Evolutionary conservation across 371 early-diverging fungal species (phyloP), one percentile per base, ranked within the genome.

Genomic region (Rhizopus delemar): DNA sequence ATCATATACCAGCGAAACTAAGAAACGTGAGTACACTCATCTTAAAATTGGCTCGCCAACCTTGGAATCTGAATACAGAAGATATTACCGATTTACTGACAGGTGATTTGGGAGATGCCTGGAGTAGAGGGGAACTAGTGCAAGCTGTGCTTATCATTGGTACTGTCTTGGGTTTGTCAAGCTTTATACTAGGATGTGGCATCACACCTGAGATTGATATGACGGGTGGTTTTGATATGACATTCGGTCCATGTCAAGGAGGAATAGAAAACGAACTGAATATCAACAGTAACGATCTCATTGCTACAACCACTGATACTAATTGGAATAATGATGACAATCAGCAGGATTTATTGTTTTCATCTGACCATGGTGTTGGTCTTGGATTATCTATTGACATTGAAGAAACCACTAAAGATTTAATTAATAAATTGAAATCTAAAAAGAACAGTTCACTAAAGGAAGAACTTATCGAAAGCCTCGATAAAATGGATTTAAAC

Each of bases 171-270:
- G 77, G 85, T n/a, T 68, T 85, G 36, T 81, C 81, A 53, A 77
- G 82, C 54, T 81, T 84, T 69, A 83, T 80, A 8, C 66, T 87
- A 6, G 78, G 85, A 5, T 86, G 85, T 46, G 88, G 86, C 15
- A 81, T 88, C 31, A 77, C 82, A 1, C 87, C 88, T 0, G 88
- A 88, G 57, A 64, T 84, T 36, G 88, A 88, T 51, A 82, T 81
- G 80, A 75, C 75, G 6, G 86, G 87, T 33, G 88, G 88, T 22
- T 22, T 22, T 22, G 22, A 22, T 22, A 22, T 22, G 22, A 22
- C 22, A 6, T 74, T 69, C 50, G 56, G 52, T 56, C 46, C 64
- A 29, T 28, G 41, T 7, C 50, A 56, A 51, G 2, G 51, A 56
- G 62, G 76, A 16, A 70, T 80, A 16, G 81, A 78, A 54, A 60